Percentiles rank a stretch among this genome's conserved stretches.
Evolutionary conservation across 805 yeast species (phyloP).

Genomic region (Schwanniomyces yamadae): DNA sequence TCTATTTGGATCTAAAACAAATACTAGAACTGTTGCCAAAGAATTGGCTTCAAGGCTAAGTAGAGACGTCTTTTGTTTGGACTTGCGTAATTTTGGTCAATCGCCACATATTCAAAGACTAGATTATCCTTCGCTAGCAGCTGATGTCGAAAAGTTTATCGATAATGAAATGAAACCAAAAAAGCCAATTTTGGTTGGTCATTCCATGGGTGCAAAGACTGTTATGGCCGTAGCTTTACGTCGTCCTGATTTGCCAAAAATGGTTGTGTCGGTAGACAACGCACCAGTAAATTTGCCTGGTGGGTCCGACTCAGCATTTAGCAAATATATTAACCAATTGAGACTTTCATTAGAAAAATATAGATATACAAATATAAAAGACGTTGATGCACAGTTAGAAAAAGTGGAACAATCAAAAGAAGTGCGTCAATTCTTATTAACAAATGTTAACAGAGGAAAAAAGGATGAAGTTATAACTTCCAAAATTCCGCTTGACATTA

Average conservation of each 20-base stretch:
- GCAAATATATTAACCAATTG: constrained; percentile 64
- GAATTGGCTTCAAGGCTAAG: constrained; percentile 46
- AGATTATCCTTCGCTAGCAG: constrained; percentile 78
- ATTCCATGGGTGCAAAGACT: constrained; percentile 92
- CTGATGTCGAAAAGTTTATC: constrained; percentile 80
- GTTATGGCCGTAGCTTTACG: constrained; percentile 84
- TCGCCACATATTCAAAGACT: constrained; percentile 75
- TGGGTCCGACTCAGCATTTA: constrained; percentile 55
- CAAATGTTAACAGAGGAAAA: constrained; percentile 56
- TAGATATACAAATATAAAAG: constrained; percentile 51
- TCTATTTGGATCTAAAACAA: constrained; percentile 78
- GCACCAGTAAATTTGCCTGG: constrained; percentile 70
- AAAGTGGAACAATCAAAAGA: constrained; percentile 59
- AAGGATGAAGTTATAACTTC: constrained; percentile 43
- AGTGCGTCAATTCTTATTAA: constrained; percentile 74
- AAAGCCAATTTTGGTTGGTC: constrained; percentile 69
- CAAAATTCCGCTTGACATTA: constrained; percentile 69
- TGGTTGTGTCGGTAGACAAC: constrained; percentile 80
- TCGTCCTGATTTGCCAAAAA: constrained; percentile 57
- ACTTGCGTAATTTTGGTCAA: constrained; percentile 89
- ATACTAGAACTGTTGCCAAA: constrained; percentile 77
- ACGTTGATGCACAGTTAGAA: constrained; percentile 64
- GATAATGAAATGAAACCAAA: constrained; percentile 33
- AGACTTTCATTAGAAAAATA: constrained; percentile 51
- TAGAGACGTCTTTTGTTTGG: constrained; percentile 67